These are phyloP conservation scores for Botrytis sinoallii DNA, from an alignment of 2,329 filamentous ascomycete species.

Conservation along the genomic window DNA sequence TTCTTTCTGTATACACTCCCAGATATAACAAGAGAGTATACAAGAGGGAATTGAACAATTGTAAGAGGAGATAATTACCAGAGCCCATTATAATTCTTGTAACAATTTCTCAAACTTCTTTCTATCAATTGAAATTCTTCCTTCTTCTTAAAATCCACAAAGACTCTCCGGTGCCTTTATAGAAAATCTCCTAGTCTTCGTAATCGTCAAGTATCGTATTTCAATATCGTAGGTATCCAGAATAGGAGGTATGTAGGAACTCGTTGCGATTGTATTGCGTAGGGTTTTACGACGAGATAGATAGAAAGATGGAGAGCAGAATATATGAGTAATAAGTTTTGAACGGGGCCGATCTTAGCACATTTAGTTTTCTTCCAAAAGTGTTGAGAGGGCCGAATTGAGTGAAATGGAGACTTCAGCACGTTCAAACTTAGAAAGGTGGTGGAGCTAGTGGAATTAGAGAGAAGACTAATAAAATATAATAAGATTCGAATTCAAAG, in stretches of 20 bases:
- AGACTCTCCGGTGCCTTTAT: not conserved
- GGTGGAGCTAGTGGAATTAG: not conserved
- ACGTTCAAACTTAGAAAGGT: not conserved
- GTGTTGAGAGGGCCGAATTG: constrained; percentile 8
- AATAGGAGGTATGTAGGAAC: not conserved
- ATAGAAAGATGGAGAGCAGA: not conserved
- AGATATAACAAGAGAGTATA: not conserved
- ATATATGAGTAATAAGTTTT: constrained; percentile 2
- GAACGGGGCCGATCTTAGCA: not conserved
- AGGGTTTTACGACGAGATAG: not conserved
- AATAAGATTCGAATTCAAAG: not conserved
- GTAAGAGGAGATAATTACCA: not conserved
- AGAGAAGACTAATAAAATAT: not conserved
- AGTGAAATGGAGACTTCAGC: not conserved
- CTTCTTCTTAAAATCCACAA: not conserved
- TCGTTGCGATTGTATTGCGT: not conserved
- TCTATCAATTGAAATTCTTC: not conserved
- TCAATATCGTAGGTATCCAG: not conserved
- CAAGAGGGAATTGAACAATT: not conserved
- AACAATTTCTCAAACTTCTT: not conserved
- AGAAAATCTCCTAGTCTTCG: not conserved
- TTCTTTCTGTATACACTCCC: not conserved
- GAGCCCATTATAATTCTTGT: constrained; percentile 13
- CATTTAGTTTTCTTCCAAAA: not conserved
- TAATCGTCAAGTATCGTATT: not conserved